phyloP scores from a whole-genome alignment of 2,329 filamentous ascomycete genomes.

The Cordyceps farinosa region DNA sequence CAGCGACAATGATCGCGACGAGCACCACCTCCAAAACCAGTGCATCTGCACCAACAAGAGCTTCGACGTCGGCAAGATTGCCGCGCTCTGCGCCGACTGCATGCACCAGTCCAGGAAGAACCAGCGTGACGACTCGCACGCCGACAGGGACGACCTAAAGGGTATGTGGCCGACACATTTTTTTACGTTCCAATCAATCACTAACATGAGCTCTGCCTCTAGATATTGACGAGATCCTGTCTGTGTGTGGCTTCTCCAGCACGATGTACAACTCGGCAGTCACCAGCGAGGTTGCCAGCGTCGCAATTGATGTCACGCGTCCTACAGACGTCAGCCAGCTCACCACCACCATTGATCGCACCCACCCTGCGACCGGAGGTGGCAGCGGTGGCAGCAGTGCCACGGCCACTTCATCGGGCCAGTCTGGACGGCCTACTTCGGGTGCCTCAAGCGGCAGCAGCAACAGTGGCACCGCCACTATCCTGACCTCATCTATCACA shows the following conservation, averaged over 20 bases:
- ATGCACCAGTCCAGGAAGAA: conserved; percentile 5
- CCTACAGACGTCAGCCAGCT: conserved; percentile 33
- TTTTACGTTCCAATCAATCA: not conserved
- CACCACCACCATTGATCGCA: conserved; percentile 32
- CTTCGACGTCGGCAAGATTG: conserved; percentile 36
- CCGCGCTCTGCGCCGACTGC: conserved; percentile 22
- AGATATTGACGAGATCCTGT: conserved; percentile 14
- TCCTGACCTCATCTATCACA: not conserved
- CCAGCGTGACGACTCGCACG: not conserved
- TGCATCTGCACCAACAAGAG: conserved; percentile 41
- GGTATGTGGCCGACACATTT: not conserved
- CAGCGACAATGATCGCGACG: conserved; percentile 30
- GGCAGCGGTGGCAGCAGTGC: not conserved
- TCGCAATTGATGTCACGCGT: conserved; percentile 31
- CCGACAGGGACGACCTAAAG: not conserved
- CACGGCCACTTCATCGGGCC: not conserved
- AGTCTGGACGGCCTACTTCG: not conserved
- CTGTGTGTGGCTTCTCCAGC: conserved; percentile 14
- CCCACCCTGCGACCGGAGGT: not conserved
- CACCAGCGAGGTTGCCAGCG: conserved; percentile 27
- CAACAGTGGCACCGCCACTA: not conserved
- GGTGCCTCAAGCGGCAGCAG: not conserved
- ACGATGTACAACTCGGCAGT: conserved; percentile 11
- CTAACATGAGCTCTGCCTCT: not conserved
- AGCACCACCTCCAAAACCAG: conserved; percentile 36